Percentiles rank a stretch among this genome's conserved stretches.
phyloP scores from a whole-genome alignment of 2,329 filamentous ascomycete species.

The Cercospora zeina region DNA sequence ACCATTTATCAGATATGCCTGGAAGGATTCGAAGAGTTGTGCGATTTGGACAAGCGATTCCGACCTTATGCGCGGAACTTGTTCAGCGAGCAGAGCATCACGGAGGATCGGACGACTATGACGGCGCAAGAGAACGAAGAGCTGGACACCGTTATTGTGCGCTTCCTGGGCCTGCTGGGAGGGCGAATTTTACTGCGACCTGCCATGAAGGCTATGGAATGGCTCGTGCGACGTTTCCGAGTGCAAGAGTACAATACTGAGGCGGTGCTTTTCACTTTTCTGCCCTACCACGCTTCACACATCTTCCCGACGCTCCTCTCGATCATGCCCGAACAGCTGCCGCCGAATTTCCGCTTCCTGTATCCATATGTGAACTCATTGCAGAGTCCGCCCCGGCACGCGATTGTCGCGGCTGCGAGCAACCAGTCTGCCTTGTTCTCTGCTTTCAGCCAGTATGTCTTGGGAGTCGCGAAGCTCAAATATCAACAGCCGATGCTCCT shows the following conservation, averaged over 20 bases:
- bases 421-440: conserved; percentile 75
- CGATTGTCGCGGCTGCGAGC: conserved; percentile 79
- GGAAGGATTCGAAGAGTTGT: conserved; percentile 89
- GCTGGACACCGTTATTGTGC: conserved; percentile 73
- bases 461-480: conserved; percentile 69
- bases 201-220: conserved; percentile 88
- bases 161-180: conserved; percentile 78
- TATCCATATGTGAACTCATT: conserved; percentile 80
- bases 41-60: conserved; percentile 80
- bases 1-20: conserved; percentile 82
- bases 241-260: conserved; percentile 89
- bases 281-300: conserved; percentile 86
- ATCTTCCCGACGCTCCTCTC: conserved; percentile 84
- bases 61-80: conserved; percentile 70
- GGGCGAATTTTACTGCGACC: conserved; percentile 78
- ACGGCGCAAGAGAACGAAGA: conserved; percentile 77
- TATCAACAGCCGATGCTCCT: conserved; percentile 76
- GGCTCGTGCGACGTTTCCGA: conserved; percentile 89
- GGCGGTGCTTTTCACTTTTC: conserved; percentile 76
- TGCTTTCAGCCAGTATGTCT: conserved; percentile 73
- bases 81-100: conserved; percentile 91
- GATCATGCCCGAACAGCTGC: conserved; percentile 75
- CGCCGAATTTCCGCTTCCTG: conserved; percentile 77
- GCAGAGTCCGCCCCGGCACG: conserved; percentile 73
- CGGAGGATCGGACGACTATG: conserved; percentile 83